phyloP scores from a whole-genome alignment of 148 eudicot species.

The Vaccinium macrocarpon region DNA sequence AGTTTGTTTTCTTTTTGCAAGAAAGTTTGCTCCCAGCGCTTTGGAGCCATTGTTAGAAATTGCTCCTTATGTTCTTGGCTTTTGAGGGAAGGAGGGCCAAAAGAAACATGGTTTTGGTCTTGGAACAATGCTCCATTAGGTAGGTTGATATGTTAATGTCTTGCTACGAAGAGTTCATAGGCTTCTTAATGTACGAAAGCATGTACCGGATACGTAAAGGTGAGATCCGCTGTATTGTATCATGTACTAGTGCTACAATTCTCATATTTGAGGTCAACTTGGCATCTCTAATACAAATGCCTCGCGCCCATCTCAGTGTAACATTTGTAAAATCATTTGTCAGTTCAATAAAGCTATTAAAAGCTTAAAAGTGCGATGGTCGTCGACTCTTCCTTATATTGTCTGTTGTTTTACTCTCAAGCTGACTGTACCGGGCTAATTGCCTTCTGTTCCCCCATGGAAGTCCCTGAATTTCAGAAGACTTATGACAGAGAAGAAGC shows the following conservation, averaged over 20 bases:
- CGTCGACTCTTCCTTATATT: background rate
- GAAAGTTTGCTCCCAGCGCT: conserved; percentile 53
- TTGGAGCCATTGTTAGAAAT: conserved; percentile 35
- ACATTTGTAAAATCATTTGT: background rate
- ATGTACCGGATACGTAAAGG: background rate
- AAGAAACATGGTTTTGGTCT: background rate
- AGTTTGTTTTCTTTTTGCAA: conserved; percentile 47
- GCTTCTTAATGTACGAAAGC: too few relatives aligned
- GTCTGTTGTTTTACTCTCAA: background rate
- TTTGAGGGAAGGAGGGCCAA: conserved; percentile 18
- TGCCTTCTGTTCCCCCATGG: background rate
- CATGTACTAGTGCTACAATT: background rate
- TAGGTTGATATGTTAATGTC: background rate
- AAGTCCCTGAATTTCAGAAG: background rate
- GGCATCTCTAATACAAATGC: background rate
- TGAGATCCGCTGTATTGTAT: background rate
- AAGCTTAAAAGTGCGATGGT: background rate
- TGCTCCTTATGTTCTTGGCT: conserved; percentile 36
- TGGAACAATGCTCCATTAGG: background rate
- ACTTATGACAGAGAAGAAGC: background rate
- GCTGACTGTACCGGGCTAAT: background rate
- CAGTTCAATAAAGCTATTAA: background rate
- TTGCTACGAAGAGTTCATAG: background rate
- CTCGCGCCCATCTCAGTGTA: background rate
- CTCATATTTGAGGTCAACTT: background rate